A percentile compares a stretch with the other conserved stretches of the same genome.
Conservation (phyloP, 306 rosid species). For the Casuarina cunninghamiana region DNA sequence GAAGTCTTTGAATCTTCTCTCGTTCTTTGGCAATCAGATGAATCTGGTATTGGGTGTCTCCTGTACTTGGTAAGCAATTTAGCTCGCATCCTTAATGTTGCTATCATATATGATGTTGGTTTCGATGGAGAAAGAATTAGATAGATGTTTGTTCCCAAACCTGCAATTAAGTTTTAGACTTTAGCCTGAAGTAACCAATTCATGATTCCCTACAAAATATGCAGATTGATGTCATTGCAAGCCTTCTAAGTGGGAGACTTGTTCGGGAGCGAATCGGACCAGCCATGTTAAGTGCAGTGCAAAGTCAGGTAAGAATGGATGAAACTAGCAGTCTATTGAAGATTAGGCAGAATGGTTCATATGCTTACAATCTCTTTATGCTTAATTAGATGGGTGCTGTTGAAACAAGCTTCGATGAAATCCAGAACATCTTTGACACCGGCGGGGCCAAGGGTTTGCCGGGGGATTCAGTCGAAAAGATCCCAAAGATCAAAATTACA, state of each 20-base stretch:
- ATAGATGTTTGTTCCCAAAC: slow-evolving; percentile 1
- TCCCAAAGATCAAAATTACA: slow-evolving; percentile 78
- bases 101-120: slow-evolving; percentile 9
- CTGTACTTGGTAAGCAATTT: slow-evolving; percentile 76
- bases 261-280: slow-evolving; percentile 99
- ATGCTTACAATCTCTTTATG: slow-evolving; percentile 29
- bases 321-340: neutral
- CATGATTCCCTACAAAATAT: slow-evolving; percentile 24
- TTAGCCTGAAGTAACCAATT: slow-evolving; percentile 8
- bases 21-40: slow-evolving; percentile 98
- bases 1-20: slow-evolving; percentile 98
- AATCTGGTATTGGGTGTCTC: slow-evolving; percentile 94
- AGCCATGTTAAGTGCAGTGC: slow-evolving; percentile 98
- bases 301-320: slow-evolving; percentile 78
- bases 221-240: slow-evolving; percentile 96
- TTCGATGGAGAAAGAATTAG: neutral
- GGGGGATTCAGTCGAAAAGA: slow-evolving; percentile 76
- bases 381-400: slow-evolving; percentile 85
- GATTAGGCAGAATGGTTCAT: slow-evolving; percentile 17
- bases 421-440: slow-evolving; percentile 81
- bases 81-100: slow-evolving; percentile 13
- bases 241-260: slow-evolving; percentile 91
- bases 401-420: slow-evolving; percentile 80
- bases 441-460: slow-evolving; percentile 88
- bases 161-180: slow-evolving; percentile 5